Evolutionary conservation across 2,329 filamentous ascomycete species (phyloP).

Genomic region (Sporothrix humicola): DNA sequence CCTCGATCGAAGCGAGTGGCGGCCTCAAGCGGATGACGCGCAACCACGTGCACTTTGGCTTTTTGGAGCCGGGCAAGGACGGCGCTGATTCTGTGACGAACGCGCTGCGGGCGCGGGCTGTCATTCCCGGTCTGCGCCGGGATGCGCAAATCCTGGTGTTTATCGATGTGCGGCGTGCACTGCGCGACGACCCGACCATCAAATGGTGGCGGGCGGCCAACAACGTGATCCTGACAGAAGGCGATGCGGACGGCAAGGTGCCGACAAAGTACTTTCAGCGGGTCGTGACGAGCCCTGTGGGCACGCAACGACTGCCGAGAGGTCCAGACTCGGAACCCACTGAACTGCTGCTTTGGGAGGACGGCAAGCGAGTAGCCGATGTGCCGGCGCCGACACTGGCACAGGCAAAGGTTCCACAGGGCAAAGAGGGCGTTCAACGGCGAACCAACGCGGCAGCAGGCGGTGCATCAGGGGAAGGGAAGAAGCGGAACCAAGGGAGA

Average conservation of each 20-base stretch:
- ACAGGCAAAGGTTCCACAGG: conserved; percentile 54
- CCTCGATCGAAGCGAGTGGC: conserved; percentile 72
- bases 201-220: conserved; percentile 82
- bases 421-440: conserved; percentile 47
- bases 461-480: not conserved
- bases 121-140: conserved; percentile 76
- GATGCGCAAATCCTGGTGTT: conserved; percentile 80
- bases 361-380: conserved; percentile 70
- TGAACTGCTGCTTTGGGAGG: conserved; percentile 67
- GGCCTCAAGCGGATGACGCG: conserved; percentile 81
- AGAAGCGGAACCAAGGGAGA: not conserved
- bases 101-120: not conserved
- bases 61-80: not conserved
- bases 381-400: conserved; percentile 62
- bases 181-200: conserved; percentile 61
- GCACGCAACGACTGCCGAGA: conserved; percentile 40
- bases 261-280: conserved; percentile 71
- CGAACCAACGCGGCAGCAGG: not conserved
- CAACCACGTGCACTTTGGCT: conserved; percentile 88
- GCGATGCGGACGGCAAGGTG: conserved; percentile 65
- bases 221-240: conserved; percentile 72
- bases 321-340: not conserved
- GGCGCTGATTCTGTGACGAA: not conserved
- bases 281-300: conserved; percentile 67
- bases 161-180: conserved; percentile 70